These are phyloP conservation scores for Microbotryum saponariae DNA, from an alignment of 1,284 basidiomycete species.

Conservation along the genomic window DNA sequence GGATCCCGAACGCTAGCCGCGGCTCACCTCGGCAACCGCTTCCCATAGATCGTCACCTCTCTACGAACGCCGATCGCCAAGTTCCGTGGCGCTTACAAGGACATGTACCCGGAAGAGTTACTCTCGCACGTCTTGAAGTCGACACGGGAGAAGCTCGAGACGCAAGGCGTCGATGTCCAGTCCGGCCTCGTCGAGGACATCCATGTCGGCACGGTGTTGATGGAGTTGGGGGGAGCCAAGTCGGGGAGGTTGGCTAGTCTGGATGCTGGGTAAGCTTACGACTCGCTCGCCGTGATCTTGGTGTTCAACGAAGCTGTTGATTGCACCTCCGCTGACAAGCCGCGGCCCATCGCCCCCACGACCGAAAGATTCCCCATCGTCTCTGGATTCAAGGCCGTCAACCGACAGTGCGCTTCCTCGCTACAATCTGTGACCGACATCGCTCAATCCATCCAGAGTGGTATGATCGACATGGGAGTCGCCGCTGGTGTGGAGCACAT, in stretches of 20 bases:
- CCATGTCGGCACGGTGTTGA: slow-evolving; percentile 41
- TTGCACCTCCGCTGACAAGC: slow-evolving; percentile 1
- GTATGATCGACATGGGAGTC: slow-evolving; percentile 88
- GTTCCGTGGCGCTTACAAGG: slow-evolving; percentile 39
- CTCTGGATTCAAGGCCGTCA: slow-evolving; percentile 39
- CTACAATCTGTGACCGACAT: slow-evolving; percentile 42
- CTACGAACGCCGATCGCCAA: slow-evolving; percentile 42
- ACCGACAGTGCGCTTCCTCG: slow-evolving; percentile 42
- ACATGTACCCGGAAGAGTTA: slow-evolving; percentile 41
- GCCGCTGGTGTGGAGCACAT: slow-evolving; percentile 31
- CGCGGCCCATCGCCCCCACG: background rate
- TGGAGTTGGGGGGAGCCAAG: slow-evolving; percentile 43
- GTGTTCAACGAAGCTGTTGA: background rate
- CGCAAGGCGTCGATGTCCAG: slow-evolving; percentile 38
- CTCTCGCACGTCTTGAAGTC: slow-evolving; percentile 38
- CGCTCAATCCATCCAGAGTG: slow-evolving; percentile 46
- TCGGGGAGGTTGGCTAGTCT: slow-evolving; percentile 40
- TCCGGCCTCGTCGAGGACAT: slow-evolving; percentile 39
- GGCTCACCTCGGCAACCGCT: background rate
- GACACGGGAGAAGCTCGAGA: slow-evolving; percentile 38
- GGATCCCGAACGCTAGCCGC: too few species aligned
- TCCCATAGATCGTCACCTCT: slow-evolving; percentile 37
- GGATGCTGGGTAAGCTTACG: slow-evolving; percentile 39
- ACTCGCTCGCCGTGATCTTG: slow-evolving; percentile 27
- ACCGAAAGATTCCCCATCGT: slow-evolving; percentile 26